Base-by-base conservation (phyloP, 148 eudicot species). In the Rhododendron henanense region DNA sequence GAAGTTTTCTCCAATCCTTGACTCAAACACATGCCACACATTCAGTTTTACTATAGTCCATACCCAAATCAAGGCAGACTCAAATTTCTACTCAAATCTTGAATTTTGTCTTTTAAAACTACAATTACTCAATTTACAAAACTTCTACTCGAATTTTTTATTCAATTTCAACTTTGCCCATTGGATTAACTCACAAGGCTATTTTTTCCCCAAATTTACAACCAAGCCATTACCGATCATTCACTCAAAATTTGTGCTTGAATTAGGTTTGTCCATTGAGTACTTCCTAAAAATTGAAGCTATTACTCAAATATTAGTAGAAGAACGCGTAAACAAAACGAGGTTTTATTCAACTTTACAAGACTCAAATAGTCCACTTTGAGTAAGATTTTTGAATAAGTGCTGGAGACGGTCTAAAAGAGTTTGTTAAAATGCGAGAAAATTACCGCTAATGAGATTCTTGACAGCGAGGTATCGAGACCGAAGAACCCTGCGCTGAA, bases 391-490 rank as follows among this genome's bases (percentile, higher is more conserved):
- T 1, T 59, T 5, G 7, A 76, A 1, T 11, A 13, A 61, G 3
- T 6, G n/a, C 71, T 61, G 69, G 80, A 14, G 13, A 83, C 8
- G 45, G 45, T 41, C 6, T 41, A 5, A 41, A 41, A 15, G 6
- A 44, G 9, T 84, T 4, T n/a, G 44, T 86, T n/a, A 8, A 7
- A 47, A 47, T 4, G 23, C 16, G 23, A 85, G 57, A 33, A 48
- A 88, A 5, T 55, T 84, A 95, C 99, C 96, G 13, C 85, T 79
- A 41, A 97, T 92, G 13, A 91, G 90, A 55, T 87, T 95, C 87
- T 97, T 95, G 13, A 97, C 91, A 23, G 91, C 96, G 13, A 91
- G 94, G 76, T 94, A 97, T 39, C 90, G 90, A 4, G 94, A 93
- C 1, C 98, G 94, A 21, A 97, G 92, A 87, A 90, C 90, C 80